Base-by-base conservation (phyloP, 768 basidiomycete species). In the Hysterangium stoloniferum region DNA sequence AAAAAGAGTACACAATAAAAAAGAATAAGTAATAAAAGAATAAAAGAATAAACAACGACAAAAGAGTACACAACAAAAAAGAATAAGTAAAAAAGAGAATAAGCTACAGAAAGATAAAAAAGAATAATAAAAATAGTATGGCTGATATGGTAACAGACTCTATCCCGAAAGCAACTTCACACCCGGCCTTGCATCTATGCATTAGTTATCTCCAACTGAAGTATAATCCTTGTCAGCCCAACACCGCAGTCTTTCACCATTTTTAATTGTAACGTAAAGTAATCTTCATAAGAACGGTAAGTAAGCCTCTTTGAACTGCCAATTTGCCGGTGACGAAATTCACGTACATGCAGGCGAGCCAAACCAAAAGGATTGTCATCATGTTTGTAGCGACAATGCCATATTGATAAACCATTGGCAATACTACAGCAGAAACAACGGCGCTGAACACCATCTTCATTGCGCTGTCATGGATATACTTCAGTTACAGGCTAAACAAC, bases 191-290 rank as follows among this genome's bases (percentile, higher is more conserved):
- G n/a, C n/a, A n/a, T n/a, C n/a, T n/a, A n/a, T n/a, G n/a, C n/a
- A n/a, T n/a, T n/a, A n/a, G n/a, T n/a, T n/a, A n/a, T n/a, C n/a
- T n/a, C n/a, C n/a, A n/a, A n/a, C n/a, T n/a, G n/a, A n/a, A n/a
- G 46, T 48, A 57, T 72, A 82, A 2, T 75, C 80, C 6, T 81
- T 64, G 55, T 84, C 76, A 5, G 72, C 64, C 68, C 73, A 78
- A 0, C 70, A 73, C 35, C 82, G 70, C 68, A 85, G 72, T 47
- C 68, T 65, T 25, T 72, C 71, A 4, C 81, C 82, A 38, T 82
- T 78, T 17, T 63, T 67, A 40, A 85, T 77, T 3, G 74, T 76
- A 15, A 70, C 54, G 66, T 68, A 73, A 2, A 84, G 54, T 4
- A 80, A 42, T 11, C 82, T 84, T 51, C 51, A 25, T 51, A 27